Base-by-base conservation (phyloP, 306 rosid genomes). In the Carpinus viminea region DNA sequence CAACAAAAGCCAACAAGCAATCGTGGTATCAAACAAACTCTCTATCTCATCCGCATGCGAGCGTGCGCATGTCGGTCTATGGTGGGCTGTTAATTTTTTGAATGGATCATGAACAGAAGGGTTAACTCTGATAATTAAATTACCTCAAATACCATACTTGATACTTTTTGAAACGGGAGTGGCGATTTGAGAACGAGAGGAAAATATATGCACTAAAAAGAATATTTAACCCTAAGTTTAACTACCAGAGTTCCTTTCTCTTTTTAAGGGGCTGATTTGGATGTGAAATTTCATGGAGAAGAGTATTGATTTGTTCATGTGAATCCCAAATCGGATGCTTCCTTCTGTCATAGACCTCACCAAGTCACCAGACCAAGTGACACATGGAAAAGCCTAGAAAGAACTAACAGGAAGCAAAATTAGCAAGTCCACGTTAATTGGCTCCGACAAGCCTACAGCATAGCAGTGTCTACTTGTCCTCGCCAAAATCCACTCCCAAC, bases 361-460 rank as follows among this genome's bases (percentile, higher is more conserved):
- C 46, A 47, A 55, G 72, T 79, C 43, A 38, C 18, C 46, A 47
- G 66, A 79, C 53, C 66, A 76, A 73, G n/a, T 10, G 4, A 34
- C 20, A 36, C 68, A 17, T 41, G 46, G 17, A 50, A 61, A 61
- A 80, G 36, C 38, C 26, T 69, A 78, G 59, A 70, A 74, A 55
- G 20, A 64, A 47, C 68, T 54, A 60, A 45, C 80, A 69, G 26
- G 45, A 20, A 61, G 70, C 48, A 65, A 76, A 81, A 66, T 77
- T 66, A 28, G 84, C 82, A 13, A 73, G 82, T 72, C 76, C 80
- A 79, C 82, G 68, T 69, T 66, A 73, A 46, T 75, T 68, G 70
- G 53, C 74, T 74, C 79, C 64, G 73, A 78, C 64, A 60, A 77
- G 54, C 28, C 77, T 79, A 73, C 76, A 68, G 73, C 45, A 41